phyloP scores from a whole-genome alignment of 495 filamentous ascomycete genomes.

The Xylaria curta region DNA sequence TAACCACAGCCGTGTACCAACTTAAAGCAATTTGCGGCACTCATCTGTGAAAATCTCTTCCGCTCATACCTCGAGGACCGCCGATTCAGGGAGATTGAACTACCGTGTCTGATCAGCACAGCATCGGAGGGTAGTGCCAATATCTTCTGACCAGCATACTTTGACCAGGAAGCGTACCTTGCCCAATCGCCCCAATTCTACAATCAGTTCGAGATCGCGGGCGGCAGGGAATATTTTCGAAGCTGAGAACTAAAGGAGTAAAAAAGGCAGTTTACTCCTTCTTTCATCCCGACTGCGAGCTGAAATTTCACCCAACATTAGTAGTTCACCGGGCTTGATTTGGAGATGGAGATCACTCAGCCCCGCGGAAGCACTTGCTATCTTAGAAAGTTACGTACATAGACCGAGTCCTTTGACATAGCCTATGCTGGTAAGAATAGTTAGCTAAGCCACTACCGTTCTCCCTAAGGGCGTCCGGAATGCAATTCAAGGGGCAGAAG shows the following conservation, averaged over 20 bases:
- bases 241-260: slow-evolving; percentile 94
- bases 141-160: slow-evolving; percentile 92
- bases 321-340: slow-evolving; percentile 90
- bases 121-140: slow-evolving; percentile 93
- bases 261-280: slow-evolving; percentile 71
- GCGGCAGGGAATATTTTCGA: slow-evolving; percentile 92
- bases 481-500: not conserved
- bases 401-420: not conserved
- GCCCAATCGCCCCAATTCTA: slow-evolving; percentile 90
- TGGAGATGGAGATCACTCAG: slow-evolving; percentile 87
- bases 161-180: slow-evolving; percentile 81
- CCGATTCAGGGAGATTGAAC: slow-evolving; percentile 78
- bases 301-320: not conserved
- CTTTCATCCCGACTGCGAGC: not conserved
- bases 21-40: too few species aligned
- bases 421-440: not conserved
- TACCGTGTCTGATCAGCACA: slow-evolving; percentile 87
- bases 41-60: slow-evolving; percentile 51
- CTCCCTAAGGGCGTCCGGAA: not conserved
- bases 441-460: not conserved
- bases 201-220: slow-evolving; percentile 95
- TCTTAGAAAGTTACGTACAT: slow-evolving; percentile 50
- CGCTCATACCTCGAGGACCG: slow-evolving; percentile 75
- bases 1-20: not conserved
- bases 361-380: slow-evolving; percentile 84